A percentile compares a stretch with the other conserved stretches of the same genome.
These are phyloP conservation scores for Petunia hybrid DNA, from an alignment of 305 asterid species.

Conservation along the genomic window DNA sequence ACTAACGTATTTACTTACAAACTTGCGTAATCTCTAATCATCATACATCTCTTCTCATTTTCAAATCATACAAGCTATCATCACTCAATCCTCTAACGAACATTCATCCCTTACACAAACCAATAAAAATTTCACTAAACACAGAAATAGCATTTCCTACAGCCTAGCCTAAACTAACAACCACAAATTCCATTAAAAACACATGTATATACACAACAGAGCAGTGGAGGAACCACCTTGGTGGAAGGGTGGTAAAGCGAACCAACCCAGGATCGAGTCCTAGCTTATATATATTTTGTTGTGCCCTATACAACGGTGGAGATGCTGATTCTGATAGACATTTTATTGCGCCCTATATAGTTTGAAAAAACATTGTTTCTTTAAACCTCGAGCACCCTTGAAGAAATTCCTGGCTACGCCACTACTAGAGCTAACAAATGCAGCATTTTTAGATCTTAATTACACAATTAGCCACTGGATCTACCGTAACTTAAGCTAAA, in stretches of 20 bases:
- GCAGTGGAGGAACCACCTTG: too few species aligned
- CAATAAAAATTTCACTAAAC: background rate
- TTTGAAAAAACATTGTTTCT: too few species aligned
- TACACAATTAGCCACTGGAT: conserved; percentile 7
- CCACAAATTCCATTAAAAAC: background rate
- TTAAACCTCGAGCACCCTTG: too few species aligned
- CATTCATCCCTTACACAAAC: background rate
- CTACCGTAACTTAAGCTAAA: background rate
- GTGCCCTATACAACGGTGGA: too few species aligned
- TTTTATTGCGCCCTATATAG: too few species aligned
- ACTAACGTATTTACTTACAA: background rate
- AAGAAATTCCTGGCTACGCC: too few species aligned
- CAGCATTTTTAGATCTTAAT: conserved; percentile 20
- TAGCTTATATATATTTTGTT: too few species aligned
- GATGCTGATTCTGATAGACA: too few species aligned
- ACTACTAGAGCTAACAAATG: background rate
- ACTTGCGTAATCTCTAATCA: background rate
- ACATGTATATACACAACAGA: background rate
- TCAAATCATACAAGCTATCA: background rate
- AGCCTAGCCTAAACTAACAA: background rate
- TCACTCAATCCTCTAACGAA: background rate
- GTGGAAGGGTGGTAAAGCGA: too few species aligned
- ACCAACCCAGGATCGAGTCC: too few species aligned
- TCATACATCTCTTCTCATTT: background rate
- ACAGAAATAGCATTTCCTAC: background rate